Conservation (phyloP, 495 filamentous ascomycete species). For the Penicillium cosmopolitanum region DNA sequence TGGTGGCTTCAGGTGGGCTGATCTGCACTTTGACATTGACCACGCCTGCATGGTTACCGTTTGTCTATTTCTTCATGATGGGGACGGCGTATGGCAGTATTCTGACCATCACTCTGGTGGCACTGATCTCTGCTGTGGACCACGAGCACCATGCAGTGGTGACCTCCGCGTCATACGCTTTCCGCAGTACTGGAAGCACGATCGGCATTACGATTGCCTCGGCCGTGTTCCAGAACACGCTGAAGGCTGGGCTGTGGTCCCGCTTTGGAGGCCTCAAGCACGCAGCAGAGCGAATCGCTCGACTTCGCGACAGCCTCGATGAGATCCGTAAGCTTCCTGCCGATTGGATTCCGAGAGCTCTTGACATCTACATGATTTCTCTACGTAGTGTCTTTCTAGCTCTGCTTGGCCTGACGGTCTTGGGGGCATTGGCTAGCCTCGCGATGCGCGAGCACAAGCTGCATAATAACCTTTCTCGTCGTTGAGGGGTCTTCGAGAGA, state of each 20-base stretch:
- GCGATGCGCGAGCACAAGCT: constrained; percentile 80
- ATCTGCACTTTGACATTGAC: constrained; percentile 58
- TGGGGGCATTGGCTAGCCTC: constrained; percentile 63
- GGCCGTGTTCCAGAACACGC: constrained; percentile 76
- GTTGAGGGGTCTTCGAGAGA: constrained; percentile 27
- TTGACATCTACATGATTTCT: constrained; percentile 75
- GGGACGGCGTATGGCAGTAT: constrained; percentile 77
- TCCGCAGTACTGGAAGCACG: constrained; percentile 79
- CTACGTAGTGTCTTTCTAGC: constrained; percentile 76
- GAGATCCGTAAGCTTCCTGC: constrained; percentile 70
- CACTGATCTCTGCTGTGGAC: constrained; percentile 78
- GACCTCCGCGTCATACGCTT: constrained; percentile 82
- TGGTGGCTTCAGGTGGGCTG: constrained; percentile 52
- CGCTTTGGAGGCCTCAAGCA: constrained; percentile 67
- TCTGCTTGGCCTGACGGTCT: constrained; percentile 60
- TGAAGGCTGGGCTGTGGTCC: constrained; percentile 61
- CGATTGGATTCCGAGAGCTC: constrained; percentile 71
- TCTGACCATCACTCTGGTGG: constrained; percentile 78
- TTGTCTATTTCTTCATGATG: constrained; percentile 67
- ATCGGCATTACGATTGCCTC: constrained; percentile 81
- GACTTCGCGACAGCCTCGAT: constrained; percentile 73
- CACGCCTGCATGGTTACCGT: constrained; percentile 64
- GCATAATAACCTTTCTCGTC: constrained; percentile 69
- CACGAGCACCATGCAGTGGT: constrained; percentile 84
- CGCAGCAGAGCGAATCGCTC: constrained; percentile 68